Evolutionary conservation across 192 early-diverging fungal genomes (phyloP).

Genomic region (Backusella australiensis): DNA sequence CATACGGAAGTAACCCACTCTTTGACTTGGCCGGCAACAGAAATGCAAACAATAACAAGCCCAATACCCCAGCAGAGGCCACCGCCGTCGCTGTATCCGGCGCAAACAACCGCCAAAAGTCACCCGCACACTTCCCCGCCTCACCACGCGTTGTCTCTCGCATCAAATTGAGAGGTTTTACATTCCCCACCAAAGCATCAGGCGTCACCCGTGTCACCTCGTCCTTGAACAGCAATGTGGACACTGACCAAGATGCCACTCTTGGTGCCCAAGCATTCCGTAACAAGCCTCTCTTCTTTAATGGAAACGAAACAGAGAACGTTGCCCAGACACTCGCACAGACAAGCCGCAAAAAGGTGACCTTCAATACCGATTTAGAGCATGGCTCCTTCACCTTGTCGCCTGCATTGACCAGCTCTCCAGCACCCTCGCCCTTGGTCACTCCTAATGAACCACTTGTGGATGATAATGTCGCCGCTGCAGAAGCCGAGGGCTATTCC

Average conservation of each 20-base stretch:
- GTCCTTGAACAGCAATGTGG: constrained; percentile 37
- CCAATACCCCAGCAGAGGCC: constrained; percentile 21
- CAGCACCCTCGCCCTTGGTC: background rate
- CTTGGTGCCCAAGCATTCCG: constrained; percentile 61
- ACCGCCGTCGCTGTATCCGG: constrained; percentile 35
- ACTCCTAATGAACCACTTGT: background rate
- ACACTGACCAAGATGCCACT: constrained; percentile 30
- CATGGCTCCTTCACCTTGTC: background rate
- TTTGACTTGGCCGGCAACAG: constrained; percentile 56
- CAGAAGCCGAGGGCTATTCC: constrained; percentile 56
- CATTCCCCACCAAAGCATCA: constrained; percentile 19
- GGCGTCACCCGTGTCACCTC: background rate
- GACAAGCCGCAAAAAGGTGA: background rate
- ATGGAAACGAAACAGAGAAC: background rate
- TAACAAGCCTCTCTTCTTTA: background rate
- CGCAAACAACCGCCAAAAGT: constrained; percentile 55
- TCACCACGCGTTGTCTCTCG: constrained; percentile 70
- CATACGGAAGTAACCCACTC: constrained; percentile 85
- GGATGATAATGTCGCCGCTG: background rate
- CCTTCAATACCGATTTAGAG: background rate
- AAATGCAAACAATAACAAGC: constrained; percentile 30
- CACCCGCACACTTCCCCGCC: constrained; percentile 66
- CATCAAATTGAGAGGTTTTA: constrained; percentile 72
- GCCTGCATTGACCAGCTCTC: background rate
- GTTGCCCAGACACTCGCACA: background rate